phyloP scores from a whole-genome alignment of 805 yeast species.

The Ogataea minuta region DNA sequence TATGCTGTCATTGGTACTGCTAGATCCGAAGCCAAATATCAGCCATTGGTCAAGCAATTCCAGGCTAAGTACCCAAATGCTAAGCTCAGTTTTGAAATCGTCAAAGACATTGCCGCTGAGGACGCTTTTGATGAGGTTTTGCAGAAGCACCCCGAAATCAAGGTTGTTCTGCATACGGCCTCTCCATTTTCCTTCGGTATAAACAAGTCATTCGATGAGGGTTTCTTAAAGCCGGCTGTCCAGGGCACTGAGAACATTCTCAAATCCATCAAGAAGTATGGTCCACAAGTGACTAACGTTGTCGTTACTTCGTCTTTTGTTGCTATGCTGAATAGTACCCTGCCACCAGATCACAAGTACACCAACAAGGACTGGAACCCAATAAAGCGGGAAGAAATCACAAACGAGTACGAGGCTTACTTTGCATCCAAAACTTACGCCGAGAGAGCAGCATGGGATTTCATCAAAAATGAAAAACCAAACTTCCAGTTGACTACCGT shows the following conservation, averaged over 20 bases:
- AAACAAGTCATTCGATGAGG: conserved; percentile 44
- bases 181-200: conserved; percentile 42
- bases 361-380: conserved; percentile 39
- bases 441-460: conserved; percentile 58
- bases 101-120: conserved; percentile 32
- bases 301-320: conserved; percentile 57
- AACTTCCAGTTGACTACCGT: conserved; percentile 39
- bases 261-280: conserved; percentile 39
- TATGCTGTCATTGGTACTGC: conserved; percentile 53
- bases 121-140: conserved; percentile 50
- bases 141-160: conserved; percentile 38
- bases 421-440: conserved; percentile 51
- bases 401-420: conserved; percentile 34
- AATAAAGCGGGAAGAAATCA: conserved; percentile 30
- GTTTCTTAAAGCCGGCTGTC: conserved; percentile 52
- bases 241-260: conserved; percentile 51
- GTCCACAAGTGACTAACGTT: conserved; percentile 44
- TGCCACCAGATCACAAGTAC: conserved; percentile 1
- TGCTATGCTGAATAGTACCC: conserved; percentile 32
- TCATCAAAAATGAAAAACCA: conserved; percentile 38
- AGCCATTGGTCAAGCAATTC: conserved; percentile 34
- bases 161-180: conserved; percentile 47
- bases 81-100: conserved; percentile 33
- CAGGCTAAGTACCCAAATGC: conserved; percentile 24
- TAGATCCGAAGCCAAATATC: conserved; percentile 44